These are phyloP conservation scores for Comarum palustre DNA, from an alignment of 306 rosid species.

Conservation along the genomic window DNA sequence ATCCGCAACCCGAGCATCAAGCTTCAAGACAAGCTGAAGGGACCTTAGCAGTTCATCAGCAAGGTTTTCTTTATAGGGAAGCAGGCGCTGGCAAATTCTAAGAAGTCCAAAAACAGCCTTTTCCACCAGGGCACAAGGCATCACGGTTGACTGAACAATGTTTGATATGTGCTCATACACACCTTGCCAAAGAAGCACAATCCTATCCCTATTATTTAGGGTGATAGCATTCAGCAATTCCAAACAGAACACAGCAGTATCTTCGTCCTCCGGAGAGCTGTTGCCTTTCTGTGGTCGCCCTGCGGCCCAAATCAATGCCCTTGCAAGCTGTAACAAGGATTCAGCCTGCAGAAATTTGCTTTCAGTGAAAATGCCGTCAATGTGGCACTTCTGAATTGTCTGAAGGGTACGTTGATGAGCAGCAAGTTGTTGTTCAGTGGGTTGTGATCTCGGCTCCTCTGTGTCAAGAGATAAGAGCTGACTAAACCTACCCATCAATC, in stretches of 20 bases:
- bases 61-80: constrained; percentile 93
- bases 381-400: constrained; percentile 86
- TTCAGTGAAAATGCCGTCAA: constrained; percentile 91
- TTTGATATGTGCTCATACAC: constrained; percentile 90
- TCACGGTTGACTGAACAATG: constrained; percentile 92
- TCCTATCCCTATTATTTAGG: constrained; percentile 90
- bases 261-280: constrained; percentile 92
- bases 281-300: constrained; percentile 87
- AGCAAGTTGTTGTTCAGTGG: constrained; percentile 98
- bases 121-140: constrained; percentile 93
- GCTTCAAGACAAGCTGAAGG: constrained; percentile 86
- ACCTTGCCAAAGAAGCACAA: constrained; percentile 91
- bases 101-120: constrained; percentile 98
- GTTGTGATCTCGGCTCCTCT: constrained; percentile 95
- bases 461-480: constrained; percentile 95
- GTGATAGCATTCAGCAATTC: constrained; percentile 95
- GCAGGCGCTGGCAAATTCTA: constrained; percentile 91
- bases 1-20: constrained; percentile 96
- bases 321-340: constrained; percentile 87
- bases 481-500: constrained; percentile 97
- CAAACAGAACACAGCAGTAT: constrained; percentile 94
- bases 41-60: constrained; percentile 97
- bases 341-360: constrained; percentile 96
- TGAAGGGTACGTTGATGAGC: constrained; percentile 96
- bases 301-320: constrained; percentile 90